phyloP scores from a whole-genome alignment of 2,329 filamentous ascomycete genomes.

The Xylaria sp. region DNA sequence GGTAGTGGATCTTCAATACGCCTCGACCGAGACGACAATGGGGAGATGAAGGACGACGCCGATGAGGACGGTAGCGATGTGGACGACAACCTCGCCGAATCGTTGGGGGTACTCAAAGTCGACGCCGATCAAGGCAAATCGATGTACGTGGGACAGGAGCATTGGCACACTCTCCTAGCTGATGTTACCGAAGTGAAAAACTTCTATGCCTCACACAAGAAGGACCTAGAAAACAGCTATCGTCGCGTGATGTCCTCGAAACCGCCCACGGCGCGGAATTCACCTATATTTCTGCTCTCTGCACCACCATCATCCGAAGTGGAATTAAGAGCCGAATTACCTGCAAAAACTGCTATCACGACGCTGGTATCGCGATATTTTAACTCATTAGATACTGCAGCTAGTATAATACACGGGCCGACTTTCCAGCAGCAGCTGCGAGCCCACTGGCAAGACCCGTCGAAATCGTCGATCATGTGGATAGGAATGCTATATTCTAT shows the following conservation, averaged over 20 bases:
- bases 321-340: slow-evolving; percentile 83
- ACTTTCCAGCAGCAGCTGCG: slow-evolving; percentile 82
- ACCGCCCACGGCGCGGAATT: slow-evolving; percentile 67
- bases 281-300: slow-evolving; percentile 83
- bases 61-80: slow-evolving; percentile 75
- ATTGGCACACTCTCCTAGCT: slow-evolving; percentile 83
- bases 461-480: slow-evolving; percentile 80
- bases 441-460: slow-evolving; percentile 76
- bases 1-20: slow-evolving; percentile 60
- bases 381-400: slow-evolving; percentile 78
- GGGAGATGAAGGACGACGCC: slow-evolving; percentile 60
- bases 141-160: slow-evolving; percentile 83
- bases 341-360: slow-evolving; percentile 83
- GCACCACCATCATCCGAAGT: slow-evolving; percentile 75
- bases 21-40: slow-evolving; percentile 68
- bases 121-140: slow-evolving; percentile 80
- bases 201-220: slow-evolving; percentile 87
- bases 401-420: slow-evolving; percentile 82
- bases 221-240: slow-evolving; percentile 85
- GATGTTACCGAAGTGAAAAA: slow-evolving; percentile 94
- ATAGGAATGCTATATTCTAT: slow-evolving; percentile 80
- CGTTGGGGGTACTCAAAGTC: slow-evolving; percentile 84
- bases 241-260: slow-evolving; percentile 79
- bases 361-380: slow-evolving; percentile 90
- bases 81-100: slow-evolving; percentile 75